A percentile compares a stretch with the other conserved stretches of the same genome.
Conservation (phyloP, 371 early-diverging fungal species). For the Apophysomyces ossiformis region DNA sequence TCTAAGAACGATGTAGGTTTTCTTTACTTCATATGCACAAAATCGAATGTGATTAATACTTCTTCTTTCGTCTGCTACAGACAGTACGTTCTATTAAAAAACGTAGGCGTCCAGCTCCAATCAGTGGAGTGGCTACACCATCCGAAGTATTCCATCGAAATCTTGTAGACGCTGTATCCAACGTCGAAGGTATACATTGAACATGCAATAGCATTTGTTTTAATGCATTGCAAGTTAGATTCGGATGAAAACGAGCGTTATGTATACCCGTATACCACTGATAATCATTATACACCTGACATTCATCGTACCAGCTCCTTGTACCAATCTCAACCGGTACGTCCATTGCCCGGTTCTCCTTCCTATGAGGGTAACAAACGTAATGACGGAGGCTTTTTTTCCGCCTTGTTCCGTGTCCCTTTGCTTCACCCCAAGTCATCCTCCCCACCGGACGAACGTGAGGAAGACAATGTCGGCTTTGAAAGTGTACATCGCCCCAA, state of each 20-base stretch:
- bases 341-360: slow-evolving; percentile 18
- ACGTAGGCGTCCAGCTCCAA: slow-evolving; percentile 34
- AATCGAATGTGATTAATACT: not conserved
- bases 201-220: not conserved
- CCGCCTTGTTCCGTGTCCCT: slow-evolving; percentile 18
- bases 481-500: slow-evolving; percentile 29
- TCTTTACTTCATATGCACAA: not conserved
- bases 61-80: not conserved
- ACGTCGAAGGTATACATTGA: slow-evolving; percentile 35
- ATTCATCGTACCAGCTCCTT: slow-evolving; percentile 19
- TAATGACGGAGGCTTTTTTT: slow-evolving; percentile 12
- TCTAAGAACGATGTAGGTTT: not conserved
- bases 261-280: slow-evolving; percentile 44
- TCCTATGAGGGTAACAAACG: slow-evolving; percentile 6
- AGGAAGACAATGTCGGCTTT: slow-evolving; percentile 14
- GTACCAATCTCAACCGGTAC: slow-evolving; percentile 32
- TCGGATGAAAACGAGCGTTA: slow-evolving; percentile 57
- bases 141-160: slow-evolving; percentile 45
- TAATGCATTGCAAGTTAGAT: slow-evolving; percentile 24
- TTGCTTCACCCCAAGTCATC: not conserved
- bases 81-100: slow-evolving; percentile 23
- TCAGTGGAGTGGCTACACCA: slow-evolving; percentile 38
- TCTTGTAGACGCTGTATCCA: slow-evolving; percentile 43
- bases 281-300: slow-evolving; percentile 5
- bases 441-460: slow-evolving; percentile 9